Evolutionary conservation across 1,284 basidiomycete genomes (phyloP).

Genomic region (Rhodotorula sp.): DNA sequence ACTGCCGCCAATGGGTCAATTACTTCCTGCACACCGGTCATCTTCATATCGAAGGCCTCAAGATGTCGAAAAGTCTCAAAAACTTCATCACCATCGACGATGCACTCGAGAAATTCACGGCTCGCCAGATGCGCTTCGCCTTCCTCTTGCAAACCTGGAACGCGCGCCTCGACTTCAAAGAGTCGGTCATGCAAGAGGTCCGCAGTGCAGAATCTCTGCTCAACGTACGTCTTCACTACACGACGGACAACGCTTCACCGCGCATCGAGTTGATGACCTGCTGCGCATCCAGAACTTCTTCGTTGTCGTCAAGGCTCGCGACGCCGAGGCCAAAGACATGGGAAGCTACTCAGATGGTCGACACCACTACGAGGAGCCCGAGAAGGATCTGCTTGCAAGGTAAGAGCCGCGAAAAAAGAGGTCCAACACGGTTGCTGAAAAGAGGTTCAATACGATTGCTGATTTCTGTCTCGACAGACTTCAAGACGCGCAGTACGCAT

Average conservation of each 20-base stretch:
- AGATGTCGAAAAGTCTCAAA: conserved; percentile 99
- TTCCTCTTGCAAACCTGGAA: conserved; percentile 94
- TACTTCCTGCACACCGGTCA: conserved; percentile 99
- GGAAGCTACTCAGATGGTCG: conserved; percentile 50
- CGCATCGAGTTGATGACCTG: background rate
- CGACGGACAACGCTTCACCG: too few relatives aligned
- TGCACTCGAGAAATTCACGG: conserved; percentile 79
- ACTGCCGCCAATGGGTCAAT: conserved; percentile 93
- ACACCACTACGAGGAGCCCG: conserved; percentile 54
- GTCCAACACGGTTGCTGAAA: too few relatives aligned
- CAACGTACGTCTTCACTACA: conserved; percentile 62
- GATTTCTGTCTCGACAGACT: conserved; percentile 56
- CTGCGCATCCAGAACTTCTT: conserved; percentile 81
- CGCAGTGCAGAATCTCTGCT: conserved; percentile 79
- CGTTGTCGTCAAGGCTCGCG: conserved; percentile 75
- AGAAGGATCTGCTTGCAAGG: conserved; percentile 51
- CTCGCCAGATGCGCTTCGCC: conserved; percentile 88
- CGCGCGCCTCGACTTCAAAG: conserved; percentile 90
- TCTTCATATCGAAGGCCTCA: conserved; percentile 95
- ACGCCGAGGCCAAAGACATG: conserved; percentile 51
- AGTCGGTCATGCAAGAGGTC: conserved; percentile 81
- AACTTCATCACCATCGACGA: conserved; percentile 99
- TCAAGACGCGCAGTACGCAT: conserved; percentile 70
- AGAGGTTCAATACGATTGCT: too few relatives aligned
- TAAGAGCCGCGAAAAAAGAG: conserved; percentile 21